Evolutionary conservation across 2,329 filamentous ascomycete genomes (phyloP).

Genomic region (Arthrobotrys iridis): DNA sequence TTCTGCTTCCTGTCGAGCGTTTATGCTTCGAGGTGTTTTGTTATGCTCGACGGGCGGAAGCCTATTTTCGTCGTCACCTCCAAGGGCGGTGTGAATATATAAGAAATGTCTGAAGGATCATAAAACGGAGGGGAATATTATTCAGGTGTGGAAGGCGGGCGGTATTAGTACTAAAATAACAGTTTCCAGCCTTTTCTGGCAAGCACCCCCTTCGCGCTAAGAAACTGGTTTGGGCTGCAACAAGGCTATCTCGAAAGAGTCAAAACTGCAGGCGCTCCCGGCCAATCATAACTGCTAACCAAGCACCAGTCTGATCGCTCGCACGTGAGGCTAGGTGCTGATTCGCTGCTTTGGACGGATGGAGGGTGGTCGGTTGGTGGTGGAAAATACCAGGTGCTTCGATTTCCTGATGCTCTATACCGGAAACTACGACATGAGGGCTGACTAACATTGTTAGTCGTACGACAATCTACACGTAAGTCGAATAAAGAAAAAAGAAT

Average conservation of each 20-base stretch:
- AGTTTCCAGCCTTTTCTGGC: conserved; percentile 36
- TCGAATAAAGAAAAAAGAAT: no score
- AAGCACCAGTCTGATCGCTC: conserved; percentile 42
- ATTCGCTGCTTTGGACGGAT: conserved; percentile 30
- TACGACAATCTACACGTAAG: conserved; percentile 33
- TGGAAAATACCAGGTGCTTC: conserved; percentile 46
- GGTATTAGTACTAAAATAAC: conserved; percentile 27
- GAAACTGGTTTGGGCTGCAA: no score
- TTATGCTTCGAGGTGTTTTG: neutral
- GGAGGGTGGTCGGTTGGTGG: no score
- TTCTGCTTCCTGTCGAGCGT: neutral
- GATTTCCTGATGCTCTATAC: conserved; percentile 2
- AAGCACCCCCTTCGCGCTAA: conserved; percentile 11
- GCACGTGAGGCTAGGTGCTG: conserved; percentile 54
- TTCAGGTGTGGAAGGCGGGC: conserved; percentile 22
- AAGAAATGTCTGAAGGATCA: conserved; percentile 33
- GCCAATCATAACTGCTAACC: conserved; percentile 12
- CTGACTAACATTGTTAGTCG: conserved; percentile 17
- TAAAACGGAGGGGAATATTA: neutral
- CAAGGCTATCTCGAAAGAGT: conserved; percentile 27
- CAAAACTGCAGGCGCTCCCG: conserved; percentile 33
- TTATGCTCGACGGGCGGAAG: conserved; percentile 10
- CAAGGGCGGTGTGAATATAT: conserved; percentile 27
- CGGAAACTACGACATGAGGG: neutral
- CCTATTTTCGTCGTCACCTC: neutral